These are phyloP conservation scores for Wickerhamiella sorbophila DNA, from an alignment of 805 yeast genomes.

Conservation along the genomic window DNA sequence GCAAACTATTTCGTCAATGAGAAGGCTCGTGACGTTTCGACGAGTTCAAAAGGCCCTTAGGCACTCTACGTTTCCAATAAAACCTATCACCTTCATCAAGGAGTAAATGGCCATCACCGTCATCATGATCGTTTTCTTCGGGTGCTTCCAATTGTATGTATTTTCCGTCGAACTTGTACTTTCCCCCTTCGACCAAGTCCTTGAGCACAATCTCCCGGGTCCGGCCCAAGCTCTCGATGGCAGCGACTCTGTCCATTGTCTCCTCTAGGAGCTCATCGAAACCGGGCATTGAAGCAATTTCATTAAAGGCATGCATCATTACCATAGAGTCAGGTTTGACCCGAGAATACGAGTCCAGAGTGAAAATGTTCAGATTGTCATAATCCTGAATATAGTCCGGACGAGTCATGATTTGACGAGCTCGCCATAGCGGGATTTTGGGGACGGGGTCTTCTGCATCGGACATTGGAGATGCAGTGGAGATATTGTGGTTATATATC, in stretches of 20 bases:
- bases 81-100: conserved; percentile 11
- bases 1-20: neutral
- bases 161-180: conserved; percentile 13
- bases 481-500: conserved; percentile 35
- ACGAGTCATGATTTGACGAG: conserved; percentile 73
- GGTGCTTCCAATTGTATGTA: conserved; percentile 13
- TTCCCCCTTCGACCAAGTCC: conserved; percentile 36
- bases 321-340: conserved; percentile 76
- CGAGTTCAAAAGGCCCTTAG: neutral
- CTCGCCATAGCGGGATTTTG: conserved; percentile 67
- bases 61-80: conserved; percentile 13
- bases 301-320: conserved; percentile 82
- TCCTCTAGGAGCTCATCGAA: conserved; percentile 53
- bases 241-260: conserved; percentile 53
- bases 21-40: too few relatives aligned
- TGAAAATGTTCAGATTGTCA: conserved; percentile 65
- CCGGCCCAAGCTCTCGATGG: conserved; percentile 62
- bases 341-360: conserved; percentile 53
- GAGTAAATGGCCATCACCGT: conserved; percentile 12
- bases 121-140: conserved; percentile 17
- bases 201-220: conserved; percentile 64
- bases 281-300: conserved; percentile 55
- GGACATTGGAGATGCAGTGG: neutral
- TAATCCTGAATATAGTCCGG: conserved; percentile 64
- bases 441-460: conserved; percentile 33